Conservation (phyloP, 805 yeast species). For the Candida awuae region DNA sequence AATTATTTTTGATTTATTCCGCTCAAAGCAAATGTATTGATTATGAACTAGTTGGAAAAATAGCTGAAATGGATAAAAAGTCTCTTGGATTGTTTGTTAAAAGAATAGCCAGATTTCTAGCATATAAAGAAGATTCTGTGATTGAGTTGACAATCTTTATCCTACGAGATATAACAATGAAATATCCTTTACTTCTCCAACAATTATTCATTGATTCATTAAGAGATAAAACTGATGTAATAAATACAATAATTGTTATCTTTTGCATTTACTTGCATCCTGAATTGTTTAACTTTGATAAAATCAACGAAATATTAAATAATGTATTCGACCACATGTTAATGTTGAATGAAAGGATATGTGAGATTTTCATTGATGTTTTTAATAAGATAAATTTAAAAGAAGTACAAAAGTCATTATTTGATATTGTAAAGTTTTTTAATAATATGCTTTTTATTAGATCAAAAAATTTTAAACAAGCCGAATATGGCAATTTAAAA, state of each 20-base stretch:
- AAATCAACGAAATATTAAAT: slow-evolving; percentile 1
- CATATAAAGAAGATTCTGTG: background rate
- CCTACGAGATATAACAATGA: background rate
- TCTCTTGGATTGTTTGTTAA: background rate
- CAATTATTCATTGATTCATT: background rate
- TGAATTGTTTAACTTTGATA: slow-evolving; percentile 1
- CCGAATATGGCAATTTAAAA: slow-evolving; percentile 6
- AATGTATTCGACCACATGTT: slow-evolving; percentile 3
- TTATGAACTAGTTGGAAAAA: background rate
- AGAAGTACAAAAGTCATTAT: too few species aligned
- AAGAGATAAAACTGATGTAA: background rate
- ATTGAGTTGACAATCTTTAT: slow-evolving; percentile 1
- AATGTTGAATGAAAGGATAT: slow-evolving; percentile 5
- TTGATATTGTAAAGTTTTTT: slow-evolving; percentile 9
- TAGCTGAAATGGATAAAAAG: background rate
- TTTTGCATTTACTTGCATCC: slow-evolving; percentile 9
- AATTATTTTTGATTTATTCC: slow-evolving; percentile 1
- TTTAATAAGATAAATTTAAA: slow-evolving; percentile 3
- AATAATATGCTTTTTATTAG: slow-evolving; percentile 8
- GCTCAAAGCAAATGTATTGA: background rate
- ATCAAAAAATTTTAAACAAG: slow-evolving; percentile 5
- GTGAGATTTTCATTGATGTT: slow-evolving; percentile 9
- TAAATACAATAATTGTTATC: slow-evolving; percentile 8
- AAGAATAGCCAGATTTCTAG: background rate
- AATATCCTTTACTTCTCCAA: background rate